Evolutionary conservation across 2,329 filamentous ascomycete genomes (phyloP).

Genomic region (Aspergillus sergii): DNA sequence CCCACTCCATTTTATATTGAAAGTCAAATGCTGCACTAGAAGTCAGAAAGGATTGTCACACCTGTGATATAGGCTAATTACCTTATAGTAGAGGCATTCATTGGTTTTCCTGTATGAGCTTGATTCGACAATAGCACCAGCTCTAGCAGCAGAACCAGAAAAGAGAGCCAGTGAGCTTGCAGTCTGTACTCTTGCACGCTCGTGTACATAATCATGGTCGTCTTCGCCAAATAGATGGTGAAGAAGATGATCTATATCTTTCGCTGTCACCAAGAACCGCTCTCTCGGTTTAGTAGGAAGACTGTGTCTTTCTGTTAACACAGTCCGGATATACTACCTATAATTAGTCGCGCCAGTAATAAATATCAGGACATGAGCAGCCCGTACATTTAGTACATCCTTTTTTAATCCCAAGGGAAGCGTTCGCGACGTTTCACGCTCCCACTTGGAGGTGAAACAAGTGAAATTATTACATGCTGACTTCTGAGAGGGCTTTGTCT

Average conservation of each 20-base stretch:
- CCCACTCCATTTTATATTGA: conserved; percentile 20
- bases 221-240: conserved; percentile 12
- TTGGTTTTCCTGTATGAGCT: neutral
- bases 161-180: conserved; percentile 11
- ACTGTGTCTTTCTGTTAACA: conserved; percentile 13
- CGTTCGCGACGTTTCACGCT: conserved; percentile 17
- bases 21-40: conserved; percentile 16
- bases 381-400: conserved; percentile 19
- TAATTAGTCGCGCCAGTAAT: neutral
- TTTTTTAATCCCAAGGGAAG: conserved; percentile 13
- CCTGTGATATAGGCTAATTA: neutral
- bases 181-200: conserved; percentile 15
- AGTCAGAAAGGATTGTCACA: neutral
- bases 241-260: conserved; percentile 22
- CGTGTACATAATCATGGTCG: conserved; percentile 13
- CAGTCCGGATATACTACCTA: conserved; percentile 18
- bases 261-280: conserved; percentile 14
- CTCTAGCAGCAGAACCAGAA: conserved; percentile 11
- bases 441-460: conserved; percentile 10
- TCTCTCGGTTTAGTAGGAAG: conserved; percentile 18
- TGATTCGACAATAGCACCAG: conserved; percentile 10
- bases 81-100: conserved; percentile 23
- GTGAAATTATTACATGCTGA: conserved; percentile 12
- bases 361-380: neutral
- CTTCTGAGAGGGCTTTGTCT: conserved; percentile 12